phyloP scores from a whole-genome alignment of 495 filamentous ascomycete species.

The Hypomontagnella monticulosa region DNA sequence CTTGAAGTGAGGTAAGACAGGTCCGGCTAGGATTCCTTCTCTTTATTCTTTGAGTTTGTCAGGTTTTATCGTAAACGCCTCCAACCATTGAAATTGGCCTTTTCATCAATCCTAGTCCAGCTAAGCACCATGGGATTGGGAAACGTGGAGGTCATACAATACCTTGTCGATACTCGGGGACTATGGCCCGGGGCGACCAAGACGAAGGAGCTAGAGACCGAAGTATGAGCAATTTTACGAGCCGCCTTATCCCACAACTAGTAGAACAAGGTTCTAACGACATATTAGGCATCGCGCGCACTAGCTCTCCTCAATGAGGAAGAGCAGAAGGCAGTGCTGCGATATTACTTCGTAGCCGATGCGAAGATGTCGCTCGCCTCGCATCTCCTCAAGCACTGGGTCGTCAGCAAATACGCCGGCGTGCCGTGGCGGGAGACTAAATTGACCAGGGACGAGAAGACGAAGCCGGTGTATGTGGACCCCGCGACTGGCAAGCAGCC shows the following conservation, averaged over 20 bases:
- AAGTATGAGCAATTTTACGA: slow-evolving; percentile 44
- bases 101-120: neutral
- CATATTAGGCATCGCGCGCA: slow-evolving; percentile 60
- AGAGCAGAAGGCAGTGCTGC: slow-evolving; percentile 61
- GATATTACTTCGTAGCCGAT: slow-evolving; percentile 70
- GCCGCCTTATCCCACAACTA: neutral
- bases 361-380: slow-evolving; percentile 77
- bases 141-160: slow-evolving; percentile 51
- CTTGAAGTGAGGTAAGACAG: slow-evolving; percentile 10
- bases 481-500: slow-evolving; percentile 41
- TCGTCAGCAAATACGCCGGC: slow-evolving; percentile 68
- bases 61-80: neutral
- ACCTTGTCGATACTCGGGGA: slow-evolving; percentile 57
- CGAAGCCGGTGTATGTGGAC: slow-evolving; percentile 67
- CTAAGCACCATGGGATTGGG: slow-evolving; percentile 36
- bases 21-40: neutral
- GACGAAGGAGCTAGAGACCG: slow-evolving; percentile 52
- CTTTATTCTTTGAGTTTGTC: neutral
- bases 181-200: slow-evolving; percentile 55
- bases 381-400: slow-evolving; percentile 80
- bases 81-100: neutral
- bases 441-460: slow-evolving; percentile 68
- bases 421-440: slow-evolving; percentile 72
- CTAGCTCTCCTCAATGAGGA: slow-evolving; percentile 64
- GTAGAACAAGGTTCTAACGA: slow-evolving; percentile 12